These are phyloP conservation scores for Komagataella populi DNA, from an alignment of 805 yeast species.

Conservation along the genomic window DNA sequence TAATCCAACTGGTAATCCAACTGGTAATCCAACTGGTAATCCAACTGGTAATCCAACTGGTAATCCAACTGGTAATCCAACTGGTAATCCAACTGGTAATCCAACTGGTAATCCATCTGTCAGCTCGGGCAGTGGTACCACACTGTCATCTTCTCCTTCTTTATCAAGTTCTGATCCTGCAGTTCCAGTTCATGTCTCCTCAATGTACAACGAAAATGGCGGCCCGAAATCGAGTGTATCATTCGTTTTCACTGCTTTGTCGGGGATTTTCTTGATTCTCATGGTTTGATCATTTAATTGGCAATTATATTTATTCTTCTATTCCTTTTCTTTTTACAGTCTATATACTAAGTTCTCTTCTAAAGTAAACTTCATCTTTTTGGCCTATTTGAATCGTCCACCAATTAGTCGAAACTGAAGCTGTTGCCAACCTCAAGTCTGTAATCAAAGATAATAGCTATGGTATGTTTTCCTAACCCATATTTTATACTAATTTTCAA, in stretches of 20 bases:
- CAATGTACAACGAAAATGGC: neutral
- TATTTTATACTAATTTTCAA: no score
- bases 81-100: no score
- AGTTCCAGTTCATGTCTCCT: neutral
- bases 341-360: no score
- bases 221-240: neutral
- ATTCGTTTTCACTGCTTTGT: neutral
- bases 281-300: neutral
- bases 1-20: neutral
- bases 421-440: no score
- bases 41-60: neutral
- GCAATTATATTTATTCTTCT: no score
- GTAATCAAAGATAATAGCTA: conserved; percentile 15
- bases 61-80: no score
- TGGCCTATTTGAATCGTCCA: no score
- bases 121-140: neutral
- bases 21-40: neutral
- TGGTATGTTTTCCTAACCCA: no score
- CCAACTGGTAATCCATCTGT: neutral
- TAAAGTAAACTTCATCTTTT: no score
- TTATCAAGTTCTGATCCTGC: neutral
- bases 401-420: no score
- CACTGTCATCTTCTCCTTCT: neutral
- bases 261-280: neutral
- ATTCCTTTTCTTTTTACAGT: no score